Evolutionary conservation across 2,329 filamentous ascomycete genomes (phyloP).

Genomic region (Venturiaceae sp.): DNA sequence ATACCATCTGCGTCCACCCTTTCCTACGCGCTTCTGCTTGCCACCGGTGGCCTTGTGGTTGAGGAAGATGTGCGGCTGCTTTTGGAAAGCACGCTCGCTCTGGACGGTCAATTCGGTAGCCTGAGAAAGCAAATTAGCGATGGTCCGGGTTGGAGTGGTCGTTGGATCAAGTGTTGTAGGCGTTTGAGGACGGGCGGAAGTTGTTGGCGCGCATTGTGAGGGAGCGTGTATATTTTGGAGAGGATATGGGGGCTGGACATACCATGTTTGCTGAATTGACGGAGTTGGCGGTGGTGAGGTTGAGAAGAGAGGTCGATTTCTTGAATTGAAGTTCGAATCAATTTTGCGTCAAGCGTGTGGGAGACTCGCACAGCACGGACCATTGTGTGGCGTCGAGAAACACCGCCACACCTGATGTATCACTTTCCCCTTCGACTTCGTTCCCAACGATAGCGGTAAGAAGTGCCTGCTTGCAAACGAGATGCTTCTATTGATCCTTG

Average conservation of each 20-base stretch:
- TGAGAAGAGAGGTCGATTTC: background rate
- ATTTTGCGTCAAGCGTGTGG: background rate
- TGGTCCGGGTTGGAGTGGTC: conserved; percentile 16
- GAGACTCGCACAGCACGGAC: no score
- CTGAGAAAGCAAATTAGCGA: conserved; percentile 17
- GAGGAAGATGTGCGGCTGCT: conserved; percentile 98
- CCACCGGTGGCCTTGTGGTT: conserved; percentile 86
- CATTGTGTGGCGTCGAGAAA: no score
- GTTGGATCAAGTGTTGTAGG: conserved; percentile 16
- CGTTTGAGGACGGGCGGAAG: background rate
- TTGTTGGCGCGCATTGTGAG: background rate
- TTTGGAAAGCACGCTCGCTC: conserved; percentile 98
- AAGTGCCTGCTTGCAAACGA: no score
- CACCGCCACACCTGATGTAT: no score
- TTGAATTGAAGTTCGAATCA: background rate
- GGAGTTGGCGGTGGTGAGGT: background rate
- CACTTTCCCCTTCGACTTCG: no score
- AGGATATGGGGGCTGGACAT: background rate
- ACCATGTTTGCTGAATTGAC: background rate
- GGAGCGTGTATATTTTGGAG: background rate
- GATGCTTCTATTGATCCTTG: no score
- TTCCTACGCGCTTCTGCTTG: conserved; percentile 71
- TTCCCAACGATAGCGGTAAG: no score
- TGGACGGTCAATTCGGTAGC: conserved; percentile 58
- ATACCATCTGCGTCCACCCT: conserved; percentile 94